Evolutionary conservation across 75 land plant species (phyloP).

Genomic region (Pseudotsuga menziesii): DNA sequence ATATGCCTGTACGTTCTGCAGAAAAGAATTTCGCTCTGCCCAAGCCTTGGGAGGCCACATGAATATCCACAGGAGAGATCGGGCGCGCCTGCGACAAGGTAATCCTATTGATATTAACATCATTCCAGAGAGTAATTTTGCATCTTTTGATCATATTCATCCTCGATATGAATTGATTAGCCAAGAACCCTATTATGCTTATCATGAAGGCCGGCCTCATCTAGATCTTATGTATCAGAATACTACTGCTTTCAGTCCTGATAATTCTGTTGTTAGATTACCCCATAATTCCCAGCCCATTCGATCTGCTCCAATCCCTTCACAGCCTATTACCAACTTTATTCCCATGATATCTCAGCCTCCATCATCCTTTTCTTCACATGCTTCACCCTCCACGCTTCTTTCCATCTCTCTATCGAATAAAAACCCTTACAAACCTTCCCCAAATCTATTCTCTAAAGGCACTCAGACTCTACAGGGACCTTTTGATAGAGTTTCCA

Average conservation of each 20-base stretch:
- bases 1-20: conserved; percentile 58
- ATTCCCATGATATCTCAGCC: not conserved
- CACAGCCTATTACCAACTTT: not conserved
- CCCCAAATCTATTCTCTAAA: not conserved
- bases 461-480: not conserved
- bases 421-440: not conserved
- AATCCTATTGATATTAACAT: not conserved
- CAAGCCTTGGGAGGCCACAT: conserved; percentile 89
- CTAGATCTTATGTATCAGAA: not conserved
- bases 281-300: not conserved
- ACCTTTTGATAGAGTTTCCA: not conserved
- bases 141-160: not conserved
- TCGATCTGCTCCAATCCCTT: not conserved
- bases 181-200: not conserved
- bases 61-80: conserved; percentile 77
- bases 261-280: not conserved
- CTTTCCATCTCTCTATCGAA: not conserved
- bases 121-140: not conserved
- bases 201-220: not conserved
- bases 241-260: not conserved
- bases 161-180: no score
- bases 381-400: not conserved
- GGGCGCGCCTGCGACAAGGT: conserved; percentile 50
- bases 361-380: not conserved
- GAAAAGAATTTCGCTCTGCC: conserved; percentile 71